phyloP scores from a whole-genome alignment of 441 rosid genomes.

The Breynia disticha region DNA sequence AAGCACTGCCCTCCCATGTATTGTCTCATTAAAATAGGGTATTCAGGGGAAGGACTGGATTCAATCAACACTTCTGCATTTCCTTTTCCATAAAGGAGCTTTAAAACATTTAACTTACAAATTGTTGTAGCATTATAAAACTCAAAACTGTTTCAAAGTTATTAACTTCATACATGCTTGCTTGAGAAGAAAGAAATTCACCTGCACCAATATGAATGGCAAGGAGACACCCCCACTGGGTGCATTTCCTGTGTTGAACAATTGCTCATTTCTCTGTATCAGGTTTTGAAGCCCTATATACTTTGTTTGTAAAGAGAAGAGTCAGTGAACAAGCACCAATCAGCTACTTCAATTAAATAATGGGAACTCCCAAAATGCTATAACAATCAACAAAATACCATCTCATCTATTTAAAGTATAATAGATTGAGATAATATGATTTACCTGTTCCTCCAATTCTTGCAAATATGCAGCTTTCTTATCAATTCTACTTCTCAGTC shows the following conservation, averaged over 20 bases:
- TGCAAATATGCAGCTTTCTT: slow-evolving; percentile 81
- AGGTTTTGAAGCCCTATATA: slow-evolving; percentile 82
- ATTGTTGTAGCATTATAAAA: background rate
- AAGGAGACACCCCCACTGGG: slow-evolving; percentile 90
- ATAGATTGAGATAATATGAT: slow-evolving; percentile 3
- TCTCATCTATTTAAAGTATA: background rate
- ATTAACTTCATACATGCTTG: background rate
- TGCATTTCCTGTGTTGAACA: slow-evolving; percentile 70
- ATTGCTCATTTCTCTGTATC: slow-evolving; percentile 69
- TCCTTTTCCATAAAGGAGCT: background rate
- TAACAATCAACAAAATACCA: background rate
- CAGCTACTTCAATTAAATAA: slow-evolving; percentile 1
- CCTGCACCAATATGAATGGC: slow-evolving; percentile 98
- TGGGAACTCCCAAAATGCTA: slow-evolving; percentile 1
- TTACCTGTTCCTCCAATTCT: slow-evolving; percentile 95
- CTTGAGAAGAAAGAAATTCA: slow-evolving; percentile 20
- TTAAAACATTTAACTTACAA: background rate
- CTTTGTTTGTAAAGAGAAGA: slow-evolving; percentile 30
- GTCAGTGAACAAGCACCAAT: slow-evolving; percentile 8
- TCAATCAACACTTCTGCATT: background rate
- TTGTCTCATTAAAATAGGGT: too few species aligned
- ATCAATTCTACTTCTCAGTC: slow-evolving; percentile 65
- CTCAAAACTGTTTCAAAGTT: background rate
- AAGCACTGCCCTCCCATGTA: background rate
- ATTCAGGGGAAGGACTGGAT: too few species aligned